Base-by-base conservation (phyloP, 257 asterid species). In the Scutellaria minor region DNA sequence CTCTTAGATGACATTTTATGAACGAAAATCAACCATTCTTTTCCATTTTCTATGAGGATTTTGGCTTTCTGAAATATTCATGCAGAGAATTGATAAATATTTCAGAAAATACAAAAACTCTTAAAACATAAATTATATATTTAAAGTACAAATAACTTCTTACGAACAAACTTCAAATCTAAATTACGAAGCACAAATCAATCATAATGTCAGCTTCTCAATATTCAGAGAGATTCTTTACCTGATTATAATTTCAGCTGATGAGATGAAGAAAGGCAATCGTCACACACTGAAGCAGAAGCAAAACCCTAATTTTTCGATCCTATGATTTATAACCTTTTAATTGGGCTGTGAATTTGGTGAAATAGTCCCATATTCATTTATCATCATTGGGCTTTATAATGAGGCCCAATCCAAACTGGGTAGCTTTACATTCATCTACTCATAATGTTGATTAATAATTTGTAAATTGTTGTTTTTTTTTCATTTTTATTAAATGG, bases 181-280 rank as follows among this genome's bases (percentile, higher is more conserved):
- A 20, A 10, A n/a, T 50, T 5, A n/a, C 20, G 37, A 27, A 48
- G 6, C 6, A 13, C 18, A 13, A 48, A 48, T 48, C 54, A 48
- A 48, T 2, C 54, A 66, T 0, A 6, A 14, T 41, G 53, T 27
- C n/a, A 11, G 1, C 1, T 7, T 46, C 22, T 13, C 2, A 51
- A 11, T 11, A 14, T 8, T 6, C 6, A 42, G 2, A 63, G 45
- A 54, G 31, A 31, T 7, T 4, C 5, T 39, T 57, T 57, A 77
- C 81, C 78, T 24, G 66, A 27, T 56, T 47, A 42, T 13, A 54
- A 37, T 13, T 41, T 71, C 60, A 66, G 78, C 48, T 35, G 65
- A 64, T 5, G 71, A 72, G 24, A 66, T 5, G 71, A 72, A 39
- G 66, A 50, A 13, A 60, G 54, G 62, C 24, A 15, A 48, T 13